Percentiles rank a stretch among this genome's conserved stretches.
Evolutionary conservation across 1,139 yeast genomes (phyloP).

Genomic region (Kodamaea derodonti): DNA sequence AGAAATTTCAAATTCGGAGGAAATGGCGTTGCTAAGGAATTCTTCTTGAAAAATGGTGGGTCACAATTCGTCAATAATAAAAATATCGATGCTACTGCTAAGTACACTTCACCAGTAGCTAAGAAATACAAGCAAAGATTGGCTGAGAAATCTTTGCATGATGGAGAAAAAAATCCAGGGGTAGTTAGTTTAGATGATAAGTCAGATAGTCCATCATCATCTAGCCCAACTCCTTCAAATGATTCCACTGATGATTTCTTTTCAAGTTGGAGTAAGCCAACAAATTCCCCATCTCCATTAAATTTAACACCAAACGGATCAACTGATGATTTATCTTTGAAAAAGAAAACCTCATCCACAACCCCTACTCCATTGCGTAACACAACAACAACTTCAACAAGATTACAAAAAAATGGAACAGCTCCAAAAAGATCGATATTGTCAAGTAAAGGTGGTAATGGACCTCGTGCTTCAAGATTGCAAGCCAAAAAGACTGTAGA

Average conservation of each 20-base stretch:
- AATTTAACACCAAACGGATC: constrained; percentile 45
- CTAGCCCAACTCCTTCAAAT: constrained; percentile 32
- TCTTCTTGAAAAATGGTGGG: constrained; percentile 81
- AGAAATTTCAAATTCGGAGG: constrained; percentile 93
- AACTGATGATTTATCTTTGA: constrained; percentile 29
- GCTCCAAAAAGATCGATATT: constrained; percentile 37
- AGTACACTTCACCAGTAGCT: constrained; percentile 80
- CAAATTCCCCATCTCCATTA: constrained; percentile 53
- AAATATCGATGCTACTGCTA: constrained; percentile 63
- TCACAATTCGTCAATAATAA: constrained; percentile 50
- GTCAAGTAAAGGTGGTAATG: constrained; percentile 31
- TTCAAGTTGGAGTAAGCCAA: constrained; percentile 84
- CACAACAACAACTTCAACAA: constrained; percentile 24
- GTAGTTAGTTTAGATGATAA: constrained; percentile 58
- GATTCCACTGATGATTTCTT: constrained; percentile 79
- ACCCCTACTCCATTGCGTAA: constrained; percentile 7
- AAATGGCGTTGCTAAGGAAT: constrained; percentile 79
- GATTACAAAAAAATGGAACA: constrained; percentile 19
- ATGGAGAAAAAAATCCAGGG: constrained; percentile 66
- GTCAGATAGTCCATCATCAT: constrained; percentile 31
- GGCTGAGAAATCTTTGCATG: constrained; percentile 62
- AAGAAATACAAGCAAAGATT: constrained; percentile 74
- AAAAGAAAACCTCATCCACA: constrained; percentile 21
- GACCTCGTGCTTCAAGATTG: constrained; percentile 54
- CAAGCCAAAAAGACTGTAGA: constrained; percentile 50